A percentile compares a stretch with the other conserved stretches of the same genome.
phyloP scores from a whole-genome alignment of 768 basidiomycete species.

The Termitomyces sp. region DNA sequence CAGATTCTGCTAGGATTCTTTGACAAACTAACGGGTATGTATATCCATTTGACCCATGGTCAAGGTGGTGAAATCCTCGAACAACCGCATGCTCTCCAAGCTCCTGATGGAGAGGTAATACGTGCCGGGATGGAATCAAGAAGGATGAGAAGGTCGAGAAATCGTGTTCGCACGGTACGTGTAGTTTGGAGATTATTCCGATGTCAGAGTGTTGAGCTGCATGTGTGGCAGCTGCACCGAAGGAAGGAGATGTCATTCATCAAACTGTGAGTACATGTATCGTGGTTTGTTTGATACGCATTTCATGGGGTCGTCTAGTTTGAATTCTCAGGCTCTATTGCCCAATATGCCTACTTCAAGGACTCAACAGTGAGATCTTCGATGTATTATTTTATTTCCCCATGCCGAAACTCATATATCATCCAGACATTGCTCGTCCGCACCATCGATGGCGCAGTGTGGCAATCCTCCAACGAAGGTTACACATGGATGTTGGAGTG shows the following conservation, averaged over 20 bases:
- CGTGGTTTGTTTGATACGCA: not conserved
- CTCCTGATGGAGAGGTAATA: conserved; percentile 53
- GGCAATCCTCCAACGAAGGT: conserved; percentile 96
- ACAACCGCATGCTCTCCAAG: conserved; percentile 13
- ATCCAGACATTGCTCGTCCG: conserved; percentile 77
- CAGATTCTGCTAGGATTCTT: conserved; percentile 29
- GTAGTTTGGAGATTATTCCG: not conserved
- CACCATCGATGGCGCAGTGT: conserved; percentile 69
- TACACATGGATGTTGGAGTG: no score
- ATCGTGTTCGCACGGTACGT: conserved; percentile 71
- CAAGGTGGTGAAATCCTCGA: conserved; percentile 7
- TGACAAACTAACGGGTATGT: conserved; percentile 25
- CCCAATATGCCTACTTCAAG: conserved; percentile 82
- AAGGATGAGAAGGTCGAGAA: conserved; percentile 72
- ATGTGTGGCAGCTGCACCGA: conserved; percentile 61
- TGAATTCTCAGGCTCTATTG: conserved; percentile 57
- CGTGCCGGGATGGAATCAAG: conserved; percentile 64
- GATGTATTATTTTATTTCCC: not conserved
- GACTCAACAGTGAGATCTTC: conserved; percentile 52
- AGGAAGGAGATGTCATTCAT: conserved; percentile 72
- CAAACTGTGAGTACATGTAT: conserved; percentile 47
- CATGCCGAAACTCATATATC: conserved; percentile 1
- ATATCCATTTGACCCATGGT: conserved; percentile 21
- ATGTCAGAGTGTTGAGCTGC: not conserved
- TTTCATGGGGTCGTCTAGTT: conserved; percentile 39